phyloP scores from a whole-genome alignment of 2,329 filamentous ascomycete species.

The Erysiphe pulchra region DNA sequence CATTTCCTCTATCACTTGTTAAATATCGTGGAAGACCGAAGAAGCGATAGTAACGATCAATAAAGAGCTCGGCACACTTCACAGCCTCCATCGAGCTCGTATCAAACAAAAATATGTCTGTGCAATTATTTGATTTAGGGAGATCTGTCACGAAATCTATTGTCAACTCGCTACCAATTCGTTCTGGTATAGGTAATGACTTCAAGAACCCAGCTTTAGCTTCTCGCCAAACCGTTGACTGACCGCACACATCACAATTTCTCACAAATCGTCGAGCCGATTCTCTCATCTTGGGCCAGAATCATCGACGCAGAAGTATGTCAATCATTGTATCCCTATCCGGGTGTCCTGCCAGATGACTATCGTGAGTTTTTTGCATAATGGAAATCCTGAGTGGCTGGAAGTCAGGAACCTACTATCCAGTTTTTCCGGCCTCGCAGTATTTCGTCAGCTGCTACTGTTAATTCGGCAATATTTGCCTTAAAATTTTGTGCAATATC shows the following conservation, averaged over 20 bases:
- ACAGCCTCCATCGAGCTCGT: background rate
- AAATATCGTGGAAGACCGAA: background rate
- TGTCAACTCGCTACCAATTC: background rate
- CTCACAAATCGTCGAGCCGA: background rate
- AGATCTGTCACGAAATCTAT: background rate
- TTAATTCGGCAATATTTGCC: background rate
- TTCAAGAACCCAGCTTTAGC: background rate
- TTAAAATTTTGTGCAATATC: background rate
- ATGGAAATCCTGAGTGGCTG: background rate
- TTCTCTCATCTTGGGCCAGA: background rate
- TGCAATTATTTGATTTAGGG: background rate
- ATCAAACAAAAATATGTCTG: background rate
- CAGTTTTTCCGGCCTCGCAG: background rate
- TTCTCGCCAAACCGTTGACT: background rate
- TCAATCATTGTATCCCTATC: background rate
- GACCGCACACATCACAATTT: background rate
- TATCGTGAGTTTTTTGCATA: background rate
- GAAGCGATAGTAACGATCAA: background rate
- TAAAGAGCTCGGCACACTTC: background rate
- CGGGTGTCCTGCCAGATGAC: background rate
- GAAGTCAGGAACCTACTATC: background rate
- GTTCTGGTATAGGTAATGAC: background rate
- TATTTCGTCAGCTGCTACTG: background rate
- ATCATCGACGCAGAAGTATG: background rate
- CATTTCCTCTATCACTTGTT: background rate